phyloP scores from a whole-genome alignment of 495 filamentous ascomycete genomes.

The Hyaloscypha hepaticicola region DNA sequence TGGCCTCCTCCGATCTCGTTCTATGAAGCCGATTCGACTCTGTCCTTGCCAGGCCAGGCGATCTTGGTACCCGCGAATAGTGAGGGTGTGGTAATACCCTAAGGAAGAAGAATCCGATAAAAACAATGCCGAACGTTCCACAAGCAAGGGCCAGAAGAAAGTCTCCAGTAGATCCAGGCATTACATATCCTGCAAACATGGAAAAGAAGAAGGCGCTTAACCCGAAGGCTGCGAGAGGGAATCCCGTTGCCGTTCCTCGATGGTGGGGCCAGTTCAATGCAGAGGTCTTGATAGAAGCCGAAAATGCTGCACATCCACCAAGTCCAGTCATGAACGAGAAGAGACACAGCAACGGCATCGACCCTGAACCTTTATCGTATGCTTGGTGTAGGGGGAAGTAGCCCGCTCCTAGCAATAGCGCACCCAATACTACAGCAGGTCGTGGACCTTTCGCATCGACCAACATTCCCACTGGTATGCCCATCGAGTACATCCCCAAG shows the following conservation, averaged over 20 bases:
- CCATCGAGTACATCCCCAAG: slow-evolving; percentile 89
- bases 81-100: slow-evolving; percentile 63
- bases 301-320: slow-evolving; percentile 85
- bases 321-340: slow-evolving; percentile 82
- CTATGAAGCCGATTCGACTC: slow-evolving; percentile 62
- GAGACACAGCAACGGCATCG: slow-evolving; percentile 70
- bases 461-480: slow-evolving; percentile 85
- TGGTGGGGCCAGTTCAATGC: slow-evolving; percentile 91
- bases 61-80: slow-evolving; percentile 65
- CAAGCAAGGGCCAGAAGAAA: slow-evolving; percentile 78
- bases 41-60: slow-evolving; percentile 37
- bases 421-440: slow-evolving; percentile 70
- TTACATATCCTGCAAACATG: slow-evolving; percentile 68
- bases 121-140: slow-evolving; percentile 74
- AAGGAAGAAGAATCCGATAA: slow-evolving; percentile 78
- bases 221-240: slow-evolving; percentile 89
- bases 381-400: slow-evolving; percentile 78
- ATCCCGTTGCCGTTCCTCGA: slow-evolving; percentile 89
- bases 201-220: slow-evolving; percentile 97
- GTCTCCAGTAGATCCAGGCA: slow-evolving; percentile 77
- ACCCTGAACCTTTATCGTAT: slow-evolving; percentile 61
- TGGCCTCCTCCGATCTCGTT: slow-evolving; percentile 57
- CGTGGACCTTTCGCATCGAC: slow-evolving; percentile 82
- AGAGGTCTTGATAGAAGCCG: slow-evolving; percentile 80
- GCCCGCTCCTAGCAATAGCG: slow-evolving; percentile 66